Percentiles rank a stretch among this genome's conserved stretches.
Conservation (phyloP, 2,329 filamentous ascomycete species). For the Colletotrichum lindemuthianum region DNA sequence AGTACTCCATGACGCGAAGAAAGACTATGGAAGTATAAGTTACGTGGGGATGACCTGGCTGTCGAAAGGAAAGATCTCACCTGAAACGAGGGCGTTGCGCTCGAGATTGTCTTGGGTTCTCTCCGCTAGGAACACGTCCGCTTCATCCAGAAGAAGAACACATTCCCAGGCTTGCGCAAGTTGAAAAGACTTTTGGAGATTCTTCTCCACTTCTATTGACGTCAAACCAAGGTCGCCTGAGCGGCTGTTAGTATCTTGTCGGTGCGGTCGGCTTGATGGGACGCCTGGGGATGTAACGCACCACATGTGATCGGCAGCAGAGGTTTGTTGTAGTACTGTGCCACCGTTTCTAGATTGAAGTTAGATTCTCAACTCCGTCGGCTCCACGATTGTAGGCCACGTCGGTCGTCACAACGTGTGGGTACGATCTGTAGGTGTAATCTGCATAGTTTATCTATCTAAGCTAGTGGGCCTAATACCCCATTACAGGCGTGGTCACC, state of each 20-base stretch:
- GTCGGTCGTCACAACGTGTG: too few relatives aligned
- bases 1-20: conserved; percentile 61
- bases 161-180: conserved; percentile 32
- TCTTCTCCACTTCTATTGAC: conserved; percentile 6
- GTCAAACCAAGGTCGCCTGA: conserved; percentile 22
- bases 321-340: conserved; percentile 27
- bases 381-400: too few relatives aligned
- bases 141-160: conserved; percentile 21
- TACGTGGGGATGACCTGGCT: neutral
- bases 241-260: conserved; percentile 48
- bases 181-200: conserved; percentile 10
- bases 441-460: too few relatives aligned
- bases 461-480: too few relatives aligned
- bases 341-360: conserved; percentile 9
- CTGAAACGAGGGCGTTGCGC: conserved; percentile 16
- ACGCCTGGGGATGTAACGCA: conserved; percentile 53
- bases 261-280: conserved; percentile 45
- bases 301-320: conserved; percentile 59
- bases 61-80: neutral
- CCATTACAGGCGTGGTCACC: too few relatives aligned
- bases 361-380: neutral
- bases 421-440: too few relatives aligned
- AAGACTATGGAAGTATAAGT: conserved; percentile 44
- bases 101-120: conserved; percentile 59
- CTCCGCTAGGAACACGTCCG: conserved; percentile 67